These are phyloP conservation scores for Phytophthora foliorum DNA, from an alignment of 352 stramenopile species.

Conservation along the genomic window DNA sequence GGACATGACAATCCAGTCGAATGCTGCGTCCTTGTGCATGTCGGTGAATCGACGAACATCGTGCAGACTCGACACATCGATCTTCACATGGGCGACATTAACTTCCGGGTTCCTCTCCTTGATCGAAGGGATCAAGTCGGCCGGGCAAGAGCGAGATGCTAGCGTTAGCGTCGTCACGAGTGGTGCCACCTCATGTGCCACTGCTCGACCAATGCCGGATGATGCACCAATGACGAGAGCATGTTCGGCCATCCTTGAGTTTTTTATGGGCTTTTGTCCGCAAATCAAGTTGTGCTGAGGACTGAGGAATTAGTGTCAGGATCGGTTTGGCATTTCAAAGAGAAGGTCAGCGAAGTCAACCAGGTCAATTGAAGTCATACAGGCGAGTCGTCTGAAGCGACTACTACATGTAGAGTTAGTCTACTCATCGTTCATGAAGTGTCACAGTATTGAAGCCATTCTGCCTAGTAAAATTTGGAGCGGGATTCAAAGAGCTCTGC, in stretches of 20 bases:
- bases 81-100: slow-evolving; percentile 17
- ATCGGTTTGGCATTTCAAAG: no score
- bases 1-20: slow-evolving; percentile 28
- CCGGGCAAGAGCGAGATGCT: slow-evolving; percentile 19
- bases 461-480: slow-evolving; percentile 69
- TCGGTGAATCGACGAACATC: slow-evolving; percentile 21
- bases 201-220: slow-evolving; percentile 21
- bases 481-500: slow-evolving; percentile 77
- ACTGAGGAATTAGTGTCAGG: no score
- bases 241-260: slow-evolving; percentile 13
- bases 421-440: no score
- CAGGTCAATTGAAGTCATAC: no score
- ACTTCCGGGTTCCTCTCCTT: slow-evolving; percentile 19
- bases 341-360: no score
- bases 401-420: no score
- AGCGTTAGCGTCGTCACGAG: slow-evolving; percentile 22
- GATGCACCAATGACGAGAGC: slow-evolving; percentile 22
- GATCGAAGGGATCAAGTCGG: slow-evolving; percentile 22
- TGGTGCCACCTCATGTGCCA: slow-evolving; percentile 19
- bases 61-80: slow-evolving; percentile 21
- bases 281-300: no score
- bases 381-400: no score
- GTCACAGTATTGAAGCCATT: neutral
- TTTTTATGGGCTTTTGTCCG: neutral
- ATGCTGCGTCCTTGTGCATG: slow-evolving; percentile 14